Conservation (phyloP, 139 green algal genomes). For the Tetratostichococcus sp. region DNA sequence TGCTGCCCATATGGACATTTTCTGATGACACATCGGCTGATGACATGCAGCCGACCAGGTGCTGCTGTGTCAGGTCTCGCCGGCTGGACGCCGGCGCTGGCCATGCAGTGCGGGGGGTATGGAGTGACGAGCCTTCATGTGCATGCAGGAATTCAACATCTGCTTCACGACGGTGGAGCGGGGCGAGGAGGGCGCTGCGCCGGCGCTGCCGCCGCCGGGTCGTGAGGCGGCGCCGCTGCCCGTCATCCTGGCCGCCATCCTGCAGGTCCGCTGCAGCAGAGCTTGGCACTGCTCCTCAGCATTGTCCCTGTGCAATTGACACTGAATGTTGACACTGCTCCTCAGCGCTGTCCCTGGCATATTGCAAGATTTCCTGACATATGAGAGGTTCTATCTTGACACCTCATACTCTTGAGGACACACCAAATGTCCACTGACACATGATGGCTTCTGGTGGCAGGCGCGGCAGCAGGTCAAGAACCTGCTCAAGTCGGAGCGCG, state of each 20-base stretch:
- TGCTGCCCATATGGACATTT: too few species aligned
- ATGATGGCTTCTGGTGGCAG: constrained; percentile 38
- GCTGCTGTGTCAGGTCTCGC: too few species aligned
- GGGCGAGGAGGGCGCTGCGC: constrained; percentile 28
- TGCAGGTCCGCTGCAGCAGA: background rate
- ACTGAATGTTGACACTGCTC: too few species aligned
- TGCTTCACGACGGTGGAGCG: constrained; percentile 96
- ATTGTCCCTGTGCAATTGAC: too few species aligned
- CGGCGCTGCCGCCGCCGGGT: background rate
- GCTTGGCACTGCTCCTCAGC: too few species aligned
- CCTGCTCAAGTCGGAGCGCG: constrained; percentile 71
- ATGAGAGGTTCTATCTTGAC: too few species aligned
- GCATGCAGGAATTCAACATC: constrained; percentile 94
- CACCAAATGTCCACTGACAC: too few species aligned
- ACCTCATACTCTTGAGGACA: too few species aligned
- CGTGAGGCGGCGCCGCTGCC: background rate
- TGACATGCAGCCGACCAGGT: too few species aligned
- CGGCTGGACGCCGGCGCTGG: background rate
- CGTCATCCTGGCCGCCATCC: background rate
- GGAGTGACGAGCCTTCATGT: background rate
- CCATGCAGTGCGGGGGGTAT: background rate
- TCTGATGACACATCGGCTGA: too few species aligned
- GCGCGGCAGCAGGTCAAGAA: constrained; percentile 74
- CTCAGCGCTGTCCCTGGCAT: too few species aligned
- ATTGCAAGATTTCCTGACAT: too few species aligned